Conservation (phyloP, 495 filamentous ascomycete species). For the Penicillium riverlandense region DNA sequence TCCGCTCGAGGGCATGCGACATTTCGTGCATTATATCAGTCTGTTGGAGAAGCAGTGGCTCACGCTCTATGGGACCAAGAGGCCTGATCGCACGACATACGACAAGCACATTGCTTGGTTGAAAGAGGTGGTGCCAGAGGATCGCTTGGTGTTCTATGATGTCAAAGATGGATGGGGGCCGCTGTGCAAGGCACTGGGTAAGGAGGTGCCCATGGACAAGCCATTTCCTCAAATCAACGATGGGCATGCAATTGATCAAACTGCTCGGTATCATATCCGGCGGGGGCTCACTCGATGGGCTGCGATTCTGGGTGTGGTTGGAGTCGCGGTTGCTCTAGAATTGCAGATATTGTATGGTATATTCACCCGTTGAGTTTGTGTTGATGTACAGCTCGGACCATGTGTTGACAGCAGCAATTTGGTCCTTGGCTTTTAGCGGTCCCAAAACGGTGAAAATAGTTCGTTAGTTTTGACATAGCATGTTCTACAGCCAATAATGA, state of each 20-base stretch:
- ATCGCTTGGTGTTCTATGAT: constrained; percentile 38
- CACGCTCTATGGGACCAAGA: constrained; percentile 7
- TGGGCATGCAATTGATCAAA: constrained; percentile 12
- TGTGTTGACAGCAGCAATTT: too few species aligned
- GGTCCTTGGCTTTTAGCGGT: too few species aligned
- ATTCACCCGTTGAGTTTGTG: too few species aligned
- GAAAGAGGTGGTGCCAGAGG: constrained; percentile 31
- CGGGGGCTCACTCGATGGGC: constrained; percentile 14
- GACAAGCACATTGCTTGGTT: constrained; percentile 24
- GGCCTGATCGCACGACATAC: constrained; percentile 7
- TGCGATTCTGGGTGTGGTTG: constrained; percentile 5
- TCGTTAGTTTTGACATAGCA: too few species aligned
- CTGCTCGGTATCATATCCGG: constrained; percentile 8
- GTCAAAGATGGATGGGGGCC: constrained; percentile 44
- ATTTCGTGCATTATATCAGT: constrained; percentile 11
- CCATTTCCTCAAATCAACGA: constrained; percentile 37
- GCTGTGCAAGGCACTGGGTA: constrained; percentile 39
- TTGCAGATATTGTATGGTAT: too few species aligned
- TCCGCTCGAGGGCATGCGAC: constrained; percentile 18
- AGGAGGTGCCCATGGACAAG: constrained; percentile 27
- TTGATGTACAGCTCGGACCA: too few species aligned
- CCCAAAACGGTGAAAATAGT: too few species aligned
- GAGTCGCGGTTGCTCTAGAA: neutral
- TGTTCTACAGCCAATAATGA: too few species aligned
- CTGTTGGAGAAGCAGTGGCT: constrained; percentile 13